phyloP scores from a whole-genome alignment of 208 protist genomes.

The Phytomonas serpens region DNA sequence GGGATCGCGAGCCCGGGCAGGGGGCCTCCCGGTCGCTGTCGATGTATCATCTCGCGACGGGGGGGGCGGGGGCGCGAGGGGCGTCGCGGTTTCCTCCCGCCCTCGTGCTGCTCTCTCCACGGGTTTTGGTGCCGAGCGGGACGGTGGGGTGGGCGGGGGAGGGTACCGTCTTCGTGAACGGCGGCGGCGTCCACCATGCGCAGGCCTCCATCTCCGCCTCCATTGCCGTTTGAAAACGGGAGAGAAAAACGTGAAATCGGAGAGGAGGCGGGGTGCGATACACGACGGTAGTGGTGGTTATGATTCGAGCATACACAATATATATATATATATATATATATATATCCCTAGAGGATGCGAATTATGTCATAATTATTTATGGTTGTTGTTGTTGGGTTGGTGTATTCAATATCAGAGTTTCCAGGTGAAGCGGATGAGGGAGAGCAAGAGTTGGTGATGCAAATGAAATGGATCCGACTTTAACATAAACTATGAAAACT shows the following conservation, averaged over 20 bases:
- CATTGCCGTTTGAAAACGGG: slow-evolving; percentile 22
- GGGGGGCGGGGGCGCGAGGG: too few relatives aligned
- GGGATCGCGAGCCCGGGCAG: neutral
- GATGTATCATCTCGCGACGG: neutral
- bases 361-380: too few relatives aligned
- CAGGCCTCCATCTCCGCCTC: slow-evolving; percentile 70
- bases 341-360: too few relatives aligned
- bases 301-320: too few relatives aligned
- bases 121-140: slow-evolving; percentile 31
- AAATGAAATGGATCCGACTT: neutral
- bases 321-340: too few relatives aligned
- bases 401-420: neutral
- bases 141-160: slow-evolving; percentile 69
- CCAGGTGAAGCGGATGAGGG: neutral
- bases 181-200: slow-evolving; percentile 30
- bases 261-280: neutral
- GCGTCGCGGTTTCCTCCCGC: neutral
- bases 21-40: neutral
- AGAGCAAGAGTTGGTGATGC: neutral
- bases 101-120: slow-evolving; percentile 47
- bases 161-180: slow-evolving; percentile 26
- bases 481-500: neutral
- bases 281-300: too few relatives aligned
- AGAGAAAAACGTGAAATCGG: slow-evolving; percentile 10
- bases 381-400: neutral